Base-by-base conservation (phyloP, 768 basidiomycete genomes). In the Dentipellis fragilis region DNA sequence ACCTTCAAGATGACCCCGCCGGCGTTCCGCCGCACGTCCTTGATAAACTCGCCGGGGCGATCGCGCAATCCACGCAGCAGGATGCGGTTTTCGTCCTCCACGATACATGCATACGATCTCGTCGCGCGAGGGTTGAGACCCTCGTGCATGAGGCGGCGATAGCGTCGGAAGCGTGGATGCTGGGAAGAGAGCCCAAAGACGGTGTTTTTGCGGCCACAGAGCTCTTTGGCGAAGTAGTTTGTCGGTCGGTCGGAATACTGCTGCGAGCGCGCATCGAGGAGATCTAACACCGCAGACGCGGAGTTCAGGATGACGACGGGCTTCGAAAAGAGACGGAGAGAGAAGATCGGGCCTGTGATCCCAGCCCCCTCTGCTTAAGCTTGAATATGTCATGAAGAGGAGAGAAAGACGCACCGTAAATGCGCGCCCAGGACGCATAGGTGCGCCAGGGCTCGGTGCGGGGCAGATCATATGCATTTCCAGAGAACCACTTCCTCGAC, bases 291-390 rank as follows among this genome's bases (percentile, higher is more conserved):
- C 35, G 72, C 62, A 2, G 68, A 59, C 1, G 69, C 65, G 3
- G 75, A 73, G 61, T 79, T 81, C 35, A 80, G 61, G 54, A 81
- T 73, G 37, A 81, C 70, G 59, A 79, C 72, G 2, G 70, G 68
- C 40, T 73, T 69, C 5, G 77, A 76, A 37, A 58, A 49, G n/a
- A 54, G 29, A 14, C 45, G 37, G 22, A 62, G 19, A 50, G 57
- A 35, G 5, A 60, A 54, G 9, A 62, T 46, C 10, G 37, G 48
- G 2, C 58, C 58, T 58, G 12, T 9, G 9, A n/a, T 17, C n/a
- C 8, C 8, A 17, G n/a, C 14, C 10, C n/a, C 19, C 4, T 45
- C n/a, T 7, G 7, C 11, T 1, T 14, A 42, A 42, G 14, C 12
- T 14, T 16, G 14, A 2, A 45, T n/a, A 17, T n/a, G 42, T 16